Evolutionary conservation across 1,284 basidiomycete species (phyloP).

Genomic region (Taiwanofungus camphoratus): DNA sequence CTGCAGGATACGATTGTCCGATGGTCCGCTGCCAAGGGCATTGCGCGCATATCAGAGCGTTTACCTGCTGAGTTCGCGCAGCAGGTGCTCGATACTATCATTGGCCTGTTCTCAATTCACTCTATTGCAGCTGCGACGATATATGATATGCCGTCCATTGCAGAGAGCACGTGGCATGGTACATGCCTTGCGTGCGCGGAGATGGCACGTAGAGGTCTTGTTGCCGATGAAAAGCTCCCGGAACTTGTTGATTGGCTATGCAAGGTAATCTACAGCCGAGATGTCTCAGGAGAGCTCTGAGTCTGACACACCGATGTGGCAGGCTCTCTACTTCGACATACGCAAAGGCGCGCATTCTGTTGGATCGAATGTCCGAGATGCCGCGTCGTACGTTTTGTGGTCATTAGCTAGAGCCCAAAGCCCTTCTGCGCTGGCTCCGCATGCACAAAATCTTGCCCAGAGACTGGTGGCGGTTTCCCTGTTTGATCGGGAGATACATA

Average conservation of each 20-base stretch:
- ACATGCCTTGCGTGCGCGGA: conserved; percentile 91
- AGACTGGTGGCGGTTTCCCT: conserved; percentile 74
- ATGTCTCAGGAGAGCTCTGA: conserved; percentile 10
- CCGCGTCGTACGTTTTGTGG: conserved; percentile 94
- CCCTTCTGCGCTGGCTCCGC: conserved; percentile 51
- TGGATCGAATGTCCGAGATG: conserved; percentile 92
- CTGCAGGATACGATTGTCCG: conserved; percentile 89
- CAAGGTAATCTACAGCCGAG: conserved; percentile 46
- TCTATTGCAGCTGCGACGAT: conserved; percentile 52
- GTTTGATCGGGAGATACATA: conserved; percentile 92
- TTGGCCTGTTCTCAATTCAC: conserved; percentile 67
- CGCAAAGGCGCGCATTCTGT: conserved; percentile 89
- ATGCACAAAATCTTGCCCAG: conserved; percentile 63
- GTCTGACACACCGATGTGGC: conserved; percentile 10
- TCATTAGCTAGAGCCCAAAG: conserved; percentile 81
- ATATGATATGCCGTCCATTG: conserved; percentile 68
- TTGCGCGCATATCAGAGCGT: conserved; percentile 81
- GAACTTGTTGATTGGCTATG: conserved; percentile 73
- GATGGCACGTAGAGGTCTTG: conserved; percentile 77
- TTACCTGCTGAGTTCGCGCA: conserved; percentile 71
- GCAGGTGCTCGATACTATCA: conserved; percentile 79
- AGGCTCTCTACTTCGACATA: conserved; percentile 92
- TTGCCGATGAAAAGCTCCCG: conserved; percentile 51
- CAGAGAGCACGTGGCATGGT: conserved; percentile 93
- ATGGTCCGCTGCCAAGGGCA: conserved; percentile 91